A percentile compares a stretch with the other conserved stretches of the same genome.
Conservation (phyloP, 139 green algal species). For the Micromonas pusilla region DNA sequence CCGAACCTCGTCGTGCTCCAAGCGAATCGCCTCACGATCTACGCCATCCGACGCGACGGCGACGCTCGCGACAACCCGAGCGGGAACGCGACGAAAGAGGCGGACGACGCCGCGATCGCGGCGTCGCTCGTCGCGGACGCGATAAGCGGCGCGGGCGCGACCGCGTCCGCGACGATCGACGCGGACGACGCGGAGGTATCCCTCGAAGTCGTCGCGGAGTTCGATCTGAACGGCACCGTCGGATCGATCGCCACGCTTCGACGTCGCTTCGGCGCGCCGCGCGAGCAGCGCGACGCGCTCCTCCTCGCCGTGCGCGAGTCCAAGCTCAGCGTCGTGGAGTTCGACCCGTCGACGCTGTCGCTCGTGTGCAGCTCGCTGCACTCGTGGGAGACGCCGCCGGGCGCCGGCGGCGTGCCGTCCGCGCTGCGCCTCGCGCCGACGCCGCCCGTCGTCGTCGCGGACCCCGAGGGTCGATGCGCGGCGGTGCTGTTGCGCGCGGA, state of each 20-base stretch:
- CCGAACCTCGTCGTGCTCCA: not conserved
- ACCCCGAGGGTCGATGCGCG: constrained; percentile 72
- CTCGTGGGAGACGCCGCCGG: constrained; percentile 57
- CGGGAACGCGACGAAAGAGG: not conserved
- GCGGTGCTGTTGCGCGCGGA: constrained; percentile 58
- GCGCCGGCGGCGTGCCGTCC: not conserved
- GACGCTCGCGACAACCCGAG: not conserved
- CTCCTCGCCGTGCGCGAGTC: constrained; percentile 77
- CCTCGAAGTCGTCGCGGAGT: constrained; percentile 60
- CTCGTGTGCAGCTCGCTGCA: constrained; percentile 50
- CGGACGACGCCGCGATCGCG: not conserved
- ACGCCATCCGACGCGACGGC: not conserved
- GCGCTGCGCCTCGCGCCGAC: constrained; percentile 24
- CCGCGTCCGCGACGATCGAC: constrained; percentile 17
- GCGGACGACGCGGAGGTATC: constrained; percentile 34
- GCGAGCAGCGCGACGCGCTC: constrained; percentile 59
- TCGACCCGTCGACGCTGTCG: constrained; percentile 46
- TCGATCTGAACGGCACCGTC: constrained; percentile 32
- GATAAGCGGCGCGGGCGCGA: not conserved
- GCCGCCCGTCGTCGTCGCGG: constrained; percentile 50
- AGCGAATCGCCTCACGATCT: constrained; percentile 10
- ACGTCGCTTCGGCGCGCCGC: constrained; percentile 18
- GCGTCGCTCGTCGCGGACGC: not conserved
- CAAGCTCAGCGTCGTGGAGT: constrained; percentile 81
- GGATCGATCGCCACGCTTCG: constrained; percentile 32